Base-by-base conservation (phyloP, 2,329 filamentous ascomycete genomes). In the Fusarium sp. region DNA sequence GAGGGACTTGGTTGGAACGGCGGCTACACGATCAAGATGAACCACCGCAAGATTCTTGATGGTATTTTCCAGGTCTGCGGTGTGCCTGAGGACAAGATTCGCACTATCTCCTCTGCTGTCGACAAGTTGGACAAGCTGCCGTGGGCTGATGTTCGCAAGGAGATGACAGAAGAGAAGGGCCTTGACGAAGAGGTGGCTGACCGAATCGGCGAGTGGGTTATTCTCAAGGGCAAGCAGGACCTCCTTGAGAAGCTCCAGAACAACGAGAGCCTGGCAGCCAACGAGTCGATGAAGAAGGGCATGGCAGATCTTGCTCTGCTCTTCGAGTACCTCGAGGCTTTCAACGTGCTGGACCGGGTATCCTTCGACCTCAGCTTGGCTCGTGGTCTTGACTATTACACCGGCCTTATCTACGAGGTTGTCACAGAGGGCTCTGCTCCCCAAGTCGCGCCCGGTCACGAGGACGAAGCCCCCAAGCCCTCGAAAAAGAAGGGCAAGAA, bases 51-150 rank as follows among this genome's bases (percentile, higher is more conserved):
- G 85, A 96, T 98, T 58, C 88, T 98, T 17, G 95, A 98, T 79
- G 96, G 95, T 67, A 90, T 98, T 76, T 98, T 98, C 84, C 90
- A 94, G 81, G 94, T 98, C 32, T 96, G 94, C 78, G 95, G 96
- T 73, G 95, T 98, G 15, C 94, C 95, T 2, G 86, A 90, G 68
- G 93, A 97, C 66, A 95, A 97, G 87, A 94, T 97, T 75, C 90
- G 96, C 65, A 91, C 93, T 33, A 98, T 98, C 79, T 97, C 93
- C 43, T 97, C 94, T 27, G 95, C 96, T 2, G 95, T 98, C 56
- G 96, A 98, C 86, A 98, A 98, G 87, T 87, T 98, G 64, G 96
- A 98, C 84, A 98, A 98, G 86, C 86, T 92, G 80, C 93, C 95
- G 1, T 98, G 95, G 96, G 89, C 89, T 35, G 95, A 97, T 73